These are phyloP conservation scores for Phytophthora citricola DNA, from an alignment of 352 stramenopile genomes.

Conservation along the genomic window DNA sequence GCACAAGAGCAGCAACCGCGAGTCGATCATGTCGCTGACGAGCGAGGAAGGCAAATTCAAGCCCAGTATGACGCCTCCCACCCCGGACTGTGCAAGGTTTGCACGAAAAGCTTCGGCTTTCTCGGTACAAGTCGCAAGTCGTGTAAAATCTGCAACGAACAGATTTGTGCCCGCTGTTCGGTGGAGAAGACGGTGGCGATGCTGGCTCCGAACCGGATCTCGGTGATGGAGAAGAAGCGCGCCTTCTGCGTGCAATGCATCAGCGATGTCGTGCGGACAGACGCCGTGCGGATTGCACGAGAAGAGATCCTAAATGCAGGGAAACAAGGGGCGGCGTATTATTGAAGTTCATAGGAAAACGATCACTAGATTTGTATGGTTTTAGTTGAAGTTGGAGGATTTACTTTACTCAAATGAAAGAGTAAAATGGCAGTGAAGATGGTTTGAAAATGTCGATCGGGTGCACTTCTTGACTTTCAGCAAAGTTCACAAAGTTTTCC, in stretches of 20 bases:
- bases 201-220: constrained; percentile 7
- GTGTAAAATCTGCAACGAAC: constrained; percentile 26
- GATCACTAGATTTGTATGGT: constrained; percentile 10
- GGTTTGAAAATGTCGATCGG: constrained; percentile 55
- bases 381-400: constrained; percentile 10
- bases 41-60: constrained; percentile 17
- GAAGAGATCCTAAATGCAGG: constrained; percentile 29
- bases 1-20: constrained; percentile 15
- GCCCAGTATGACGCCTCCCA: not conserved
- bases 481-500: constrained; percentile 56
- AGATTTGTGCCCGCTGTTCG: constrained; percentile 29
- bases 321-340: constrained; percentile 12
- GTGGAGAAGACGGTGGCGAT: constrained; percentile 25
- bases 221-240: constrained; percentile 22
- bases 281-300: constrained; percentile 28
- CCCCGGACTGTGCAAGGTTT: constrained; percentile 32
- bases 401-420: constrained; percentile 27
- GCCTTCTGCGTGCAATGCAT: constrained; percentile 33
- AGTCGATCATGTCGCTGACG: constrained; percentile 21
- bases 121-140: constrained; percentile 31
- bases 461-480: constrained; percentile 91
- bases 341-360: constrained; percentile 8
- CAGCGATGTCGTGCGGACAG: constrained; percentile 18
- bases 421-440: constrained; percentile 41
- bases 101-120: constrained; percentile 38